Conservation (phyloP, 169 alveolate genomes). For the Cryptosporidium ubiquitum region DNA sequence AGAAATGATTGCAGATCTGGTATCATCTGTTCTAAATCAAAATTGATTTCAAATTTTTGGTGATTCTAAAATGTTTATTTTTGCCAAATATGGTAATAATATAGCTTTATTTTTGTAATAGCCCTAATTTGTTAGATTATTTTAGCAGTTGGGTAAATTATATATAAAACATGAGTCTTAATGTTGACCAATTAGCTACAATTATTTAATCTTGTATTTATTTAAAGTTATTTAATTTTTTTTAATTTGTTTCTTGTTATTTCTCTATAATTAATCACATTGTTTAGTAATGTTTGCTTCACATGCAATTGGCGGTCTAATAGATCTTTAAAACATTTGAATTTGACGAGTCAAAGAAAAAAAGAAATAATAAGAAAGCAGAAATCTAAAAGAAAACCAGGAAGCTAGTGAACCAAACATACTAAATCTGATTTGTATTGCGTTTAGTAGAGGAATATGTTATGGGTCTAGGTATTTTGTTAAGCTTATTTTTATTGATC, state of each 20-base stretch:
- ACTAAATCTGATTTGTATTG: background rate
- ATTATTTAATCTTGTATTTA: background rate
- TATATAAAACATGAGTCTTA: background rate
- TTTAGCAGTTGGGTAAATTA: conserved; percentile 1
- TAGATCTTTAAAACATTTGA: conserved; percentile 23
- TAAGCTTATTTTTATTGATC: conserved; percentile 20
- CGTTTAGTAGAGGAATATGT: conserved; percentile 1
- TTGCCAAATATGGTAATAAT: background rate
- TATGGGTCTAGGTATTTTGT: conserved; percentile 46
- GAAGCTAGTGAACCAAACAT: background rate
- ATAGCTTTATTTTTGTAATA: background rate
- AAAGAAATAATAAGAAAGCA: background rate
- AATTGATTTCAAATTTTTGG: background rate
- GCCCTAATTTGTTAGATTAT: conserved; percentile 3
- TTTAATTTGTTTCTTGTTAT: background rate
- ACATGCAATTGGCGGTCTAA: conserved; percentile 16
- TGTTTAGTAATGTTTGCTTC: background rate
- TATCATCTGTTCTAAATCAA: background rate
- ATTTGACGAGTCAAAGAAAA: conserved; percentile 16
- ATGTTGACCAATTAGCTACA: background rate
- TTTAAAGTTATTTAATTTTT: background rate
- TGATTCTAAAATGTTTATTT: background rate
- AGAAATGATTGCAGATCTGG: background rate
- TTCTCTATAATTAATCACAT: background rate
- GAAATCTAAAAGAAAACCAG: background rate